These are phyloP conservation scores for Aeschynomene evenia DNA, from an alignment of 306 rosid species.

Conservation along the genomic window DNA sequence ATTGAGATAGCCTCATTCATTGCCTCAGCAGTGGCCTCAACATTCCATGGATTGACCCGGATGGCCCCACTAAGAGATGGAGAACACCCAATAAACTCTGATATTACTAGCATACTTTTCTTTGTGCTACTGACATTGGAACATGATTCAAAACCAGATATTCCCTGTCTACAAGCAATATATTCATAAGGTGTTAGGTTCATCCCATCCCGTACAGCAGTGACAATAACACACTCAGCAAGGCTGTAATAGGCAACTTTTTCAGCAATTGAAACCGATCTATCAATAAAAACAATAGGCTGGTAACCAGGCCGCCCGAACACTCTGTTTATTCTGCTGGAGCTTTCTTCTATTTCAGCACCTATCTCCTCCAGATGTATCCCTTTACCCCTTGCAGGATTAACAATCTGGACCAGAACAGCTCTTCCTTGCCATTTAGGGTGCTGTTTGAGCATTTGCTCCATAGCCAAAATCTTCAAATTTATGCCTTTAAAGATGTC, in stretches of 20 bases:
- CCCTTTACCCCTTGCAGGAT: conserved; percentile 78
- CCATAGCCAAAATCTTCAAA: conserved; percentile 83
- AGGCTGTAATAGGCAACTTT: conserved; percentile 69
- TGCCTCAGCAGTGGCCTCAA: conserved; percentile 76
- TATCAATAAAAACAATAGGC: conserved; percentile 60
- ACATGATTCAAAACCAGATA: conserved; percentile 48
- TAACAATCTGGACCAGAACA: conserved; percentile 72
- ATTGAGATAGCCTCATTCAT: conserved; percentile 68
- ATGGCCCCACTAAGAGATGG: conserved; percentile 87
- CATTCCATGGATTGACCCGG: conserved; percentile 79
- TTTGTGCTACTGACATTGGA: conserved; percentile 46
- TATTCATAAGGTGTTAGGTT: conserved; percentile 81
- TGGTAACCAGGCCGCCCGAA: conserved; percentile 66
- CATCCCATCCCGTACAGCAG: conserved; percentile 91
- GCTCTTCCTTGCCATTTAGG: conserved; percentile 75
- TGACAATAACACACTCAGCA: conserved; percentile 82
- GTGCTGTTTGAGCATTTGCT: conserved; percentile 68
- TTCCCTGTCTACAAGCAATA: conserved; percentile 73
- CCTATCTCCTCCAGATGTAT: conserved; percentile 56
- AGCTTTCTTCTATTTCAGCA: conserved; percentile 60
- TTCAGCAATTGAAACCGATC: conserved; percentile 56
- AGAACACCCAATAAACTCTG: conserved; percentile 85
- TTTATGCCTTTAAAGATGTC: conserved; percentile 80
- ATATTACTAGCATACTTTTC: conserved; percentile 83
- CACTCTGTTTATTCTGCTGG: conserved; percentile 56